A percentile compares a stretch with the other conserved stretches of the same genome.
Evolutionary conservation across 306 rosid species (phyloP).

Genomic region (Neltuma alba): DNA sequence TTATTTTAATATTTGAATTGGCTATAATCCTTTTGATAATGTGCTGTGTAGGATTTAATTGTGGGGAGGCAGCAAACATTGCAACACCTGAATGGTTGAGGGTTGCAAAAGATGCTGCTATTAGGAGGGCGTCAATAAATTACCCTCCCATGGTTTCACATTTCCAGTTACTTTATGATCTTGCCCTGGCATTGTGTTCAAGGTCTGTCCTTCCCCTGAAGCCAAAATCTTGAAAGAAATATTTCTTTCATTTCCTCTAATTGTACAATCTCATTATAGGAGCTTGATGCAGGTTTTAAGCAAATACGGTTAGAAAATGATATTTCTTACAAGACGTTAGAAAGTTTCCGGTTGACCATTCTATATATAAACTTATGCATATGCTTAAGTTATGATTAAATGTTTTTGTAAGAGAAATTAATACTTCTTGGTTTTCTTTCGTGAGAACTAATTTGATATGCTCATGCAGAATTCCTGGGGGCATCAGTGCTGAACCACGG

Average conservation of each 20-base stretch:
- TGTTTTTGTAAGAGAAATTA: neutral
- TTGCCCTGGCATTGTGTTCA: conserved; percentile 85
- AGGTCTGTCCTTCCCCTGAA: conserved; percentile 62
- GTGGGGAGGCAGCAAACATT: conserved; percentile 97
- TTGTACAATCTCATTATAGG: neutral
- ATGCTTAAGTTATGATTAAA: neutral
- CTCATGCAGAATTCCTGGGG: conserved; percentile 61
- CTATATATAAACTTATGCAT: conserved; percentile 1
- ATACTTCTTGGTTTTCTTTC: neutral
- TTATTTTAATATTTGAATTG: conserved; percentile 31
- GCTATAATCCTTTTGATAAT: conserved; percentile 38
- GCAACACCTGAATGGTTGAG: conserved; percentile 99
- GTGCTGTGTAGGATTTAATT: conserved; percentile 78
- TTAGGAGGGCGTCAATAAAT: conserved; percentile 95
- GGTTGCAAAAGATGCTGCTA: conserved; percentile 97
- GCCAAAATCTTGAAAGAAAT: conserved; percentile 18
- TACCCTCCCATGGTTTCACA: conserved; percentile 99
- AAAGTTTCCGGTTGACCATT: conserved; percentile 22
- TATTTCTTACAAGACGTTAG: conserved; percentile 12
- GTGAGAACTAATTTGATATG: conserved; percentile 28
- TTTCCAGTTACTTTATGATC: conserved; percentile 97
- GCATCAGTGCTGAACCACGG: conserved; percentile 69
- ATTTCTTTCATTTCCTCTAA: conserved; percentile 6
- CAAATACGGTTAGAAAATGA: conserved; percentile 17
- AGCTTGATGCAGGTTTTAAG: conserved; percentile 9